Conservation (phyloP, 2,329 filamentous ascomycete species). For the Botryotinia globosa region DNA sequence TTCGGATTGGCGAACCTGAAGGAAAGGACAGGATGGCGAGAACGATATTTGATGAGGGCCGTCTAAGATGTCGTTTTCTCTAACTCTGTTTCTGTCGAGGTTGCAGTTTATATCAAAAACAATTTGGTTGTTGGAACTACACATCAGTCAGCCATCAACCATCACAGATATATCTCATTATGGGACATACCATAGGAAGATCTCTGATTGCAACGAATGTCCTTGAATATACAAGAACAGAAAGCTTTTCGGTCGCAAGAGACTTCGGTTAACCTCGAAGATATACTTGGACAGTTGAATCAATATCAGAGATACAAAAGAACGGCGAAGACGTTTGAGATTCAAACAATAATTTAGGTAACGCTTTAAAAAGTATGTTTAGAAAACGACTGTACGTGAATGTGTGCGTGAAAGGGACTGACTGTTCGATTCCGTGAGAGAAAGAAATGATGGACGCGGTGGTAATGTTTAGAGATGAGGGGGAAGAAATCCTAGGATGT, state of each 20-base stretch:
- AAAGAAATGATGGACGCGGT: conserved; percentile 16
- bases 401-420: conserved; percentile 7
- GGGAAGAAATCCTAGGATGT: conserved; percentile 8
- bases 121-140: not conserved
- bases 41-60: not conserved
- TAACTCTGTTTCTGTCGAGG: not conserved
- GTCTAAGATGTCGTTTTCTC: not conserved
- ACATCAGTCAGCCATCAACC: not conserved
- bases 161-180: not conserved
- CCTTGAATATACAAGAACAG: not conserved
- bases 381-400: conserved; percentile 19
- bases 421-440: not conserved
- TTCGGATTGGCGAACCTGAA: not conserved
- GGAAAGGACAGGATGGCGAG: not conserved
- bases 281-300: not conserved
- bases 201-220: not conserved
- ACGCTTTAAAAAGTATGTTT: not conserved
- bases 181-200: not conserved
- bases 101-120: not conserved
- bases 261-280: not conserved
- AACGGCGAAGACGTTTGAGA: not conserved
- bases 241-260: not conserved
- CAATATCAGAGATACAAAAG: not conserved
- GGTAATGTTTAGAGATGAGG: conserved; percentile 9
- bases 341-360: not conserved